These are phyloP conservation scores for Saxophila tyrrhenica DNA, from an alignment of 495 filamentous ascomycete species.

Conservation along the genomic window DNA sequence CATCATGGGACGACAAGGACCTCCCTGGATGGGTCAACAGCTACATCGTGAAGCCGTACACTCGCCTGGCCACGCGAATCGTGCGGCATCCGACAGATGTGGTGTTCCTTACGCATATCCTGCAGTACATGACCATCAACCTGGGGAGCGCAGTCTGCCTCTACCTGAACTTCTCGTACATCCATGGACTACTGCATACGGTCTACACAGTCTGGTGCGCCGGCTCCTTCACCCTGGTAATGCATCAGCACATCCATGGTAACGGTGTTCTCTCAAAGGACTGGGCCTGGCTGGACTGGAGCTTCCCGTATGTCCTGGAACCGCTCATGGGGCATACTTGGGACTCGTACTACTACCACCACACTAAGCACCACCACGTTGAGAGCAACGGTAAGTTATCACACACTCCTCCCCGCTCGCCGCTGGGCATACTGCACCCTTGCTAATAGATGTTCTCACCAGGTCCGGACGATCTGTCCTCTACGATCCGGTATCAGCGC, in stretches of 20 bases:
- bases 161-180: slow-evolving; percentile 51
- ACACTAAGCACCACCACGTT: slow-evolving; percentile 76
- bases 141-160: slow-evolving; percentile 55
- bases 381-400: slow-evolving; percentile 50
- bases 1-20: slow-evolving; percentile 38
- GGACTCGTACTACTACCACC: slow-evolving; percentile 76
- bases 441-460: not conserved
- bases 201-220: slow-evolving; percentile 50
- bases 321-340: slow-evolving; percentile 73
- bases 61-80: slow-evolving; percentile 39
- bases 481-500: slow-evolving; percentile 65
- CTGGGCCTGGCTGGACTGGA: slow-evolving; percentile 37
- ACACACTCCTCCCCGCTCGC: not conserved
- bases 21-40: slow-evolving; percentile 34
- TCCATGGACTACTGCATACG: slow-evolving; percentile 53
- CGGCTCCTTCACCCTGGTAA: slow-evolving; percentile 67
- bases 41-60: slow-evolving; percentile 46
- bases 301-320: slow-evolving; percentile 63
- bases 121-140: slow-evolving; percentile 57
- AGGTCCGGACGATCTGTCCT: slow-evolving; percentile 58
- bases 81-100: slow-evolving; percentile 56
- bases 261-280: slow-evolving; percentile 49
- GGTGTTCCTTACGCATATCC: slow-evolving; percentile 64
- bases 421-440: not conserved
- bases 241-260: slow-evolving; percentile 74